phyloP scores from a whole-genome alignment of 306 rosid species.

The Oemleria cerasiformis region DNA sequence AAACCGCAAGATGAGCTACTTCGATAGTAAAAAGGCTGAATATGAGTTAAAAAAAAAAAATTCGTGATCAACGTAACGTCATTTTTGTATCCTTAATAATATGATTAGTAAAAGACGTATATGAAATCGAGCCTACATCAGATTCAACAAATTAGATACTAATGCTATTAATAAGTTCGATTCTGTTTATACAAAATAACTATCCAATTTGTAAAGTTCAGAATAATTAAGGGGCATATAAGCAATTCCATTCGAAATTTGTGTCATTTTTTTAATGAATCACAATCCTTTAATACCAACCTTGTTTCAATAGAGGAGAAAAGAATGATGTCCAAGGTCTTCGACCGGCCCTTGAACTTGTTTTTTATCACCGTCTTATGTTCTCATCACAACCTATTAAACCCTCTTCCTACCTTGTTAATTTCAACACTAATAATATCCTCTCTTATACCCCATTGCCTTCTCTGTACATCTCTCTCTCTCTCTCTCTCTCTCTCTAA shows the following conservation, averaged over 20 bases:
- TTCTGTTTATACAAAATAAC: too few species aligned
- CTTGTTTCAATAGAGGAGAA: constrained; percentile 12
- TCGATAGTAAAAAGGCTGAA: too few species aligned
- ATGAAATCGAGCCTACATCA: too few species aligned
- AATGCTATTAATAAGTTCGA: too few species aligned
- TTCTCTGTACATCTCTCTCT: neutral
- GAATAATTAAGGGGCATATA: neutral
- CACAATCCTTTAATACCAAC: neutral
- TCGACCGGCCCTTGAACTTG: constrained; percentile 18
- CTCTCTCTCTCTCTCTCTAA: constrained; percentile 1
- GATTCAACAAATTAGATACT: too few species aligned
- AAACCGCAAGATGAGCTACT: too few species aligned
- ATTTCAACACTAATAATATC: neutral
- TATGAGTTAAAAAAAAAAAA: too few species aligned
- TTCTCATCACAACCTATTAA: neutral
- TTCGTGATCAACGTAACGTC: too few species aligned
- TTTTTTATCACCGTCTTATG: constrained; percentile 6
- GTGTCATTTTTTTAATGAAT: too few species aligned
- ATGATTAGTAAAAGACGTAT: too few species aligned
- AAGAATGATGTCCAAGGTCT: neutral
- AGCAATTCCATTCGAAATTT: neutral
- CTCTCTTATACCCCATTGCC: neutral
- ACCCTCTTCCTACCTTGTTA: neutral
- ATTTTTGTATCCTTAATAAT: too few species aligned
- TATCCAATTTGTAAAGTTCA: too few species aligned